Conservation (phyloP, 2,329 filamentous ascomycete genomes). For the Cordyceps militaris region DNA sequence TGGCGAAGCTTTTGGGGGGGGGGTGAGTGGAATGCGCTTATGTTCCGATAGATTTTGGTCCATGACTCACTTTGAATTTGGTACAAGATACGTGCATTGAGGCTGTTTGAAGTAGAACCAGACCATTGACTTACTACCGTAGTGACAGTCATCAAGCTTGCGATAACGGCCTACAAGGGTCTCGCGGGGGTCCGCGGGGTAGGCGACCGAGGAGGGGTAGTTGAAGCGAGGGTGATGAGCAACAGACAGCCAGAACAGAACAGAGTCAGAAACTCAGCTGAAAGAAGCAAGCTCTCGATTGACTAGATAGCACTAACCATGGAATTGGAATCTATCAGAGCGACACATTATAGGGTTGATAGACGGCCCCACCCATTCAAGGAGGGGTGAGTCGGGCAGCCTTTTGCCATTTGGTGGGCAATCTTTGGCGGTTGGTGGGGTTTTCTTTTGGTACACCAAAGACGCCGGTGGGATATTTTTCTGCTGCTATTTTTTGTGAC, state of each 20-base stretch:
- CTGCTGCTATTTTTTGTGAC: constrained; percentile 8
- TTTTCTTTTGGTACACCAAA: background rate
- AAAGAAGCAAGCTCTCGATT: background rate
- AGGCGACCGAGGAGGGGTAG: background rate
- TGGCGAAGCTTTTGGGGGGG: background rate
- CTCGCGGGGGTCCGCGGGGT: constrained; percentile 8
- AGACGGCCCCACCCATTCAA: constrained; percentile 1
- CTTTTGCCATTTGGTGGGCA: background rate
- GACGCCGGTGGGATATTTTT: constrained; percentile 7
- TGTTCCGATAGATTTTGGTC: background rate
- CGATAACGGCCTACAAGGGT: constrained; percentile 1
- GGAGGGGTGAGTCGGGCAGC: constrained; percentile 8
- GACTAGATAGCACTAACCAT: background rate
- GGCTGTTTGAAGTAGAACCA: background rate
- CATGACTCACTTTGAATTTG: background rate
- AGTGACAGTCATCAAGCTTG: background rate
- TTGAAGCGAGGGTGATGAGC: background rate
- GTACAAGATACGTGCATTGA: too few species aligned
- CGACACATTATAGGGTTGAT: constrained; percentile 1
- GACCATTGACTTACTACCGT: background rate
- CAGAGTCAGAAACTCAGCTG: background rate
- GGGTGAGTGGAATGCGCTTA: too few species aligned
- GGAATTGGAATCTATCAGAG: background rate
- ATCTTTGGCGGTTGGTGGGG: background rate
- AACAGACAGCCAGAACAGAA: background rate